Evolutionary conservation across 306 rosid species (phyloP).

Genomic region (Pterocarpus santalinus): DNA sequence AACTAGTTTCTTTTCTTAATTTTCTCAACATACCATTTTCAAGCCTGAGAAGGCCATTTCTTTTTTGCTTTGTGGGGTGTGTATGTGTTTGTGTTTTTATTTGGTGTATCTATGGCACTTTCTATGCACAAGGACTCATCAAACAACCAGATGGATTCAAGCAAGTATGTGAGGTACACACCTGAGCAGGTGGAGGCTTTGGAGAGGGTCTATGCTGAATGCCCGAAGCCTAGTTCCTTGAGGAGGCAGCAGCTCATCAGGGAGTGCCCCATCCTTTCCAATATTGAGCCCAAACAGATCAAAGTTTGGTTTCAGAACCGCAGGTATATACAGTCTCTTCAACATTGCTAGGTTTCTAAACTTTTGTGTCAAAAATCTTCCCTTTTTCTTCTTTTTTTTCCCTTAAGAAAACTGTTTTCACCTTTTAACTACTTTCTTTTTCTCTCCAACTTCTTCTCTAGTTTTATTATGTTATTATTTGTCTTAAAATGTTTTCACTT

Average conservation of each 20-base stretch:
- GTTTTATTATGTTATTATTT: neutral
- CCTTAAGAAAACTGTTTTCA: neutral
- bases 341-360: neutral
- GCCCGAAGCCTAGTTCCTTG: conserved; percentile 94
- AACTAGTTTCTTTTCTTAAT: conserved; percentile 19
- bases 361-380: neutral
- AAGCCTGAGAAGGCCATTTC: neutral
- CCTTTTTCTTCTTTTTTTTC: neutral
- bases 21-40: conserved; percentile 22
- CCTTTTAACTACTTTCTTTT: neutral
- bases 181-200: conserved; percentile 97
- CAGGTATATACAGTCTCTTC: conserved; percentile 56
- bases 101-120: conserved; percentile 64
- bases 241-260: conserved; percentile 95
- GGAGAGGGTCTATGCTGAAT: conserved; percentile 93
- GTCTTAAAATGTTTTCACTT: neutral
- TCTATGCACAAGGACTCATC: conserved; percentile 74
- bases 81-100: too few relatives aligned
- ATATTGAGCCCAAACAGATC: conserved; percentile 97
- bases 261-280: conserved; percentile 89
- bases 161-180: conserved; percentile 93
- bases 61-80: neutral
- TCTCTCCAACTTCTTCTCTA: too few relatives aligned
- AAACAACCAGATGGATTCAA: conserved; percentile 75
- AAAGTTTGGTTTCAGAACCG: conserved; percentile 99